Evolutionary conservation across 2,329 filamentous ascomycete genomes (phyloP), one percentile per base, ranked within the genome.

Genomic region (Hymenoscyphus repandus): DNA sequence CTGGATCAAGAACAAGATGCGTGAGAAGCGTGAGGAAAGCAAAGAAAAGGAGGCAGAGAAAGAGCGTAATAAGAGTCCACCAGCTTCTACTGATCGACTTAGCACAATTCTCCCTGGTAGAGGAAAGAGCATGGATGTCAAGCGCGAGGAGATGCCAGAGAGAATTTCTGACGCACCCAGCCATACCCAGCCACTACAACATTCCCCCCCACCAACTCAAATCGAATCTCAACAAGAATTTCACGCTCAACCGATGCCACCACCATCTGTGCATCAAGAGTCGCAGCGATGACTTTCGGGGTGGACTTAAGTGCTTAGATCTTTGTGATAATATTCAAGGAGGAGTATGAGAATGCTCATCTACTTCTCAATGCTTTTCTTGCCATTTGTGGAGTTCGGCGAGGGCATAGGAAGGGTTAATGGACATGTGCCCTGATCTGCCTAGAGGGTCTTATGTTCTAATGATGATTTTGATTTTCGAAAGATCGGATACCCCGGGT

Each of bases 1-100:
- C 6, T 86, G 83, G 72, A 76, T 86, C 57, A 78, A 82, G 56
- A 80, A 78, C 55, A 86, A 84, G 67, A 74, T 85, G 50, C 74
- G 71, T 30, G 80, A 83, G 39, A 75, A 78, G 50, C 57, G 59
- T 6, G 62, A 62, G 17, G 79, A 64, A 46, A 55, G 47, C 17
- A 54, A 55, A 30, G 61, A 62, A 17, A 62, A 58, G 36, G 62
- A 61, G 10, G 54, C 55, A 3, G 60, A 64, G 39, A 62, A 61
- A 34, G 62, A 64, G 37, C 52, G 60, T 18, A 62, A 60, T 30
- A 64, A 64, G 42, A 64, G 60, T 31, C 62, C 62, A n/a, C 59
- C 63, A 17, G 57, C 59, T 32, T 57, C 58, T 10, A 60, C 50
- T 17, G 63, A 65, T 39, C 60, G 62, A 11, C 32, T 56, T 11